A percentile compares a stretch with the other conserved stretches of the same genome.
Conservation (phyloP, 106 monocot species). For the Phalaenopsis aphrodite region DNA sequence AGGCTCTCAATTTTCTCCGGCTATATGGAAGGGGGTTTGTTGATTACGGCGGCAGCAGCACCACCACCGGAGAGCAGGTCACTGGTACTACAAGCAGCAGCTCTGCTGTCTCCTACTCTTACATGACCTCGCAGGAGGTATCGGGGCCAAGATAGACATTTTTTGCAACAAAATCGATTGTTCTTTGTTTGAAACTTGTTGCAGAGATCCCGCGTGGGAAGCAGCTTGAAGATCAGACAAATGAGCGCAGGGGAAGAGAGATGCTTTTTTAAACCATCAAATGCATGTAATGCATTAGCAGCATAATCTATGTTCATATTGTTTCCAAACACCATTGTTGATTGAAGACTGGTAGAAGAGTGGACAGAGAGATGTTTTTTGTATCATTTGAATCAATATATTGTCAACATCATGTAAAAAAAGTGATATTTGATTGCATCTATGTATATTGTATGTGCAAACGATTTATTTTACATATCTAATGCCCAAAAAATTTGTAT, state of each 20-base stretch:
- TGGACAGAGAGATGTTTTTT: background rate
- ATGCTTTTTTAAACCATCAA: background rate
- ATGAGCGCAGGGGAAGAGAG: no score
- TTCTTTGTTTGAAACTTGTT: no score
- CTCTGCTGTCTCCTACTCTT: slow-evolving; percentile 8
- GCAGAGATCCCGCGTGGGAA: no score
- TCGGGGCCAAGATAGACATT: slow-evolving; percentile 34
- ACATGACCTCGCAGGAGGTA: slow-evolving; percentile 28
- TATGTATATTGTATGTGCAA: background rate
- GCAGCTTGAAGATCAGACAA: no score
- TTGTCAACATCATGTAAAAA: background rate
- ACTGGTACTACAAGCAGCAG: background rate
- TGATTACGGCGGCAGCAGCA: slow-evolving; percentile 1
- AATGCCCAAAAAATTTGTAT: no score
- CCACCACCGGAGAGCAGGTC: background rate
- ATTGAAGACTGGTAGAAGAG: no score
- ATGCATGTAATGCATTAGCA: no score
- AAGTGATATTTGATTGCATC: background rate
- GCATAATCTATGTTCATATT: no score
- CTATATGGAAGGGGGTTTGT: slow-evolving; percentile 32
- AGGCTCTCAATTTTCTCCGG: slow-evolving; percentile 34
- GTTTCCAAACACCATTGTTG: no score
- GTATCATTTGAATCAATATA: background rate
- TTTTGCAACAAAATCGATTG: background rate
- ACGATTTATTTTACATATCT: no score